phyloP scores from a whole-genome alignment of 345 rosid species.

The Citrus hindsii region DNA sequence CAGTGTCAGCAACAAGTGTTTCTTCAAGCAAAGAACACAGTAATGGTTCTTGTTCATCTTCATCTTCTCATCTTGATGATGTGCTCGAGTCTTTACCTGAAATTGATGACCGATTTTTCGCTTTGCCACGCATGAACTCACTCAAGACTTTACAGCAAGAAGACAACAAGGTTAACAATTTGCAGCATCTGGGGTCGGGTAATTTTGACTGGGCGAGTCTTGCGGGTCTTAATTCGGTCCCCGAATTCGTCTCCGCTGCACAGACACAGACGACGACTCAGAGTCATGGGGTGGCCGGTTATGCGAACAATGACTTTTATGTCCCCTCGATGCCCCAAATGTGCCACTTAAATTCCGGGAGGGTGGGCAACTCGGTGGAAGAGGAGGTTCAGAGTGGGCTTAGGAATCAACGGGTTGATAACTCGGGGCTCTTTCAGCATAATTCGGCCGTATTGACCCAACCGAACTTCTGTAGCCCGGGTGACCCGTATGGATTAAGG shows the following conservation, averaged over 20 bases:
- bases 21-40: conserved; percentile 59
- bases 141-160: conserved; percentile 44
- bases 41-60: conserved; percentile 59
- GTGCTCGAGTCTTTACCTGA: conserved; percentile 68
- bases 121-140: conserved; percentile 49
- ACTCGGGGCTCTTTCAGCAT: conserved; percentile 24
- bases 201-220: conserved; percentile 82
- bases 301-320: conserved; percentile 26
- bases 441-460: conserved; percentile 38
- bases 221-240: conserved; percentile 44
- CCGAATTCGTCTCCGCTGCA: conserved; percentile 34
- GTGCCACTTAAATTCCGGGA: conserved; percentile 20
- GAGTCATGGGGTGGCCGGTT: conserved; percentile 31
- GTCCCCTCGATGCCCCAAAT: conserved; percentile 31
- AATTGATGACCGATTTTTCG: conserved; percentile 45
- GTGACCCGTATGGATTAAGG: conserved; percentile 58
- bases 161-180: conserved; percentile 30
- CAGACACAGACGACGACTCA: conserved; percentile 15
- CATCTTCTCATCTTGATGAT: conserved; percentile 78
- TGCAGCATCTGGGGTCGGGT: conserved; percentile 33
- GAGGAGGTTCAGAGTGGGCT: conserved; percentile 76
- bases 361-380: conserved; percentile 26
- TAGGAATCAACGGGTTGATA: conserved; percentile 28
- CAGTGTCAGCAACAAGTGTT: conserved; percentile 21
- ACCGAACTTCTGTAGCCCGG: conserved; percentile 24